Base-by-base conservation (phyloP, 306 rosid species). In the Inga laurina region DNA sequence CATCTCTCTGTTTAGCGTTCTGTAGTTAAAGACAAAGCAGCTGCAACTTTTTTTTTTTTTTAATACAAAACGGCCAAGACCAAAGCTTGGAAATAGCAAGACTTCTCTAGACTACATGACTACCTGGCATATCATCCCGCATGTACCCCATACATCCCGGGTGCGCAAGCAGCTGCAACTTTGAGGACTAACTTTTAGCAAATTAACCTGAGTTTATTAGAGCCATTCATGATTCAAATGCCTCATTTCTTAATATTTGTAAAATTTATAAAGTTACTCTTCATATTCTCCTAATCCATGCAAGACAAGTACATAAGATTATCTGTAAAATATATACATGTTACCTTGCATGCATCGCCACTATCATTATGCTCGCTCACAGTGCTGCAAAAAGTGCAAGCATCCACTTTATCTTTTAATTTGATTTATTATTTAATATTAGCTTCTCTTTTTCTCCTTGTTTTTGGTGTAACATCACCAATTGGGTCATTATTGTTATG, bases 401-500 rank as follows among this genome's bases (percentile, higher is more conserved):
- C 66, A 59, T 59, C 8, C 46, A 35, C 19, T 45, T 64, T 14
- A 65, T 7, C 39, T 32, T 64, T 30, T 34, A 32, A 39, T 65
- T 65, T 65, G 8, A 32, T 65, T 65, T 32, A 32, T 32, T 65
- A 6, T 4, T 52, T 49, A 12, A 65, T 14, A 65, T 15, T n/a
- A 32, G n/a, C 10, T 32, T 44, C 85, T 18, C 72, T 54, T 57
- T 56, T 41, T 76, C 70, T 10, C 44, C 16, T 7, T 45, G 54
- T 5, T 78, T 61, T 61, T 62, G 69, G 68, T 34, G 6, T 39
- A 39, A n/a, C 9, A 45, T 77, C 18, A 70, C 57, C 75, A 37
- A 7, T 59, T 68, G 75, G 68, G 73, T 56, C 72, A 77, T 83
- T 8, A 13, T 45, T 72, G 37, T 45, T 72, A 61, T 83, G 79